These are phyloP conservation scores for Polychytrium aggregatum DNA, from an alignment of 192 early-diverging fungal species.

Conservation along the genomic window DNA sequence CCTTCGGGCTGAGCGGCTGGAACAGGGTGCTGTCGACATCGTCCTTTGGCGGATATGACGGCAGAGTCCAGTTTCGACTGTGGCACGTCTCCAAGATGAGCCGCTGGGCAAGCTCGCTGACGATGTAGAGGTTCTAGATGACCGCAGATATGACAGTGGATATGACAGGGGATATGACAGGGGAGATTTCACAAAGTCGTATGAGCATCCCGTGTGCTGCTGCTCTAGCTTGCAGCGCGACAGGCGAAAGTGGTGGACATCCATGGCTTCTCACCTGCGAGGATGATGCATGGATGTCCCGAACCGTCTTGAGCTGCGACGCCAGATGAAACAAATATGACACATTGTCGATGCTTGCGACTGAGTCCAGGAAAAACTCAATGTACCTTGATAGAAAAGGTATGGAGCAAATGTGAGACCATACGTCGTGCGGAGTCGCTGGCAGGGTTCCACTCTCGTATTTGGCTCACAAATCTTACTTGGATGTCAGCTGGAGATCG, in stretches of 20 bases:
- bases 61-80: constrained; percentile 64
- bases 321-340: constrained; percentile 70
- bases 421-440: too few species aligned
- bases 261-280: constrained; percentile 46
- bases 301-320: constrained; percentile 65
- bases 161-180: too few species aligned
- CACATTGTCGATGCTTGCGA: constrained; percentile 70
- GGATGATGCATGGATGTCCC: constrained; percentile 34
- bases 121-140: constrained; percentile 59
- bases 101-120: constrained; percentile 74
- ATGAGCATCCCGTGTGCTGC: too few species aligned
- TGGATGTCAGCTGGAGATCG: constrained; percentile 40
- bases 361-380: constrained; percentile 70
- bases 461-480: constrained; percentile 8
- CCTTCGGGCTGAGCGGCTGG: too few species aligned
- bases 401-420: too few species aligned
- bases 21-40: too few species aligned
- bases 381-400: constrained; percentile 46
- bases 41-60: constrained; percentile 74
- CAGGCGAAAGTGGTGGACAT: too few species aligned
- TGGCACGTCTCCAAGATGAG: constrained; percentile 69
- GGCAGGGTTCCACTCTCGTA: not conserved
- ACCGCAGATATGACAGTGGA: not conserved
- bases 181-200: too few species aligned
- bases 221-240: too few species aligned